Percentiles rank a stretch among this genome's conserved stretches.
These are phyloP conservation scores for Cotoneaster glaucophyllus DNA, from an alignment of 306 rosid genomes.

Conservation along the genomic window DNA sequence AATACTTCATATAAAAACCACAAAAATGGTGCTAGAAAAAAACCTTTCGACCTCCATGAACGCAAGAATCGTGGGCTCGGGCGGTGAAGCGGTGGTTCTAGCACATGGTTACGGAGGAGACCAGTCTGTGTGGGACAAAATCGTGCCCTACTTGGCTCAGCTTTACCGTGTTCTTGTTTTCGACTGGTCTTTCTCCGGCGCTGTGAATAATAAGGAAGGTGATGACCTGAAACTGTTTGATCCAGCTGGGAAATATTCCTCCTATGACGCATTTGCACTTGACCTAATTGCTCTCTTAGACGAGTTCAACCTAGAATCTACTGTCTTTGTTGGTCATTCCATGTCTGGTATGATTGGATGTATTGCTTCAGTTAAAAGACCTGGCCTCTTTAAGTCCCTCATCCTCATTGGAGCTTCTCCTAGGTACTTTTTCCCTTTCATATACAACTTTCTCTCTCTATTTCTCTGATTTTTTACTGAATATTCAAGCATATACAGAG, in stretches of 20 bases:
- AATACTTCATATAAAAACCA: constrained; percentile 12
- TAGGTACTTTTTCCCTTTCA: constrained; percentile 26
- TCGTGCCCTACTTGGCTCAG: constrained; percentile 42
- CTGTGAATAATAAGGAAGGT: constrained; percentile 22
- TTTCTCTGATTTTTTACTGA: neutral
- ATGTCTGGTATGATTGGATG: constrained; percentile 95
- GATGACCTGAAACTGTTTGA: constrained; percentile 28
- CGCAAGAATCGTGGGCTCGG: constrained; percentile 34
- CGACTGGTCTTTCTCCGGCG: constrained; percentile 80
- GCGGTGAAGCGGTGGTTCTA: constrained; percentile 52
- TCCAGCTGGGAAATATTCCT: constrained; percentile 39
- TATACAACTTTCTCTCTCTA: neutral
- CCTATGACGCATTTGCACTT: constrained; percentile 53
- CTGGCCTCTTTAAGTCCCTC: constrained; percentile 63
- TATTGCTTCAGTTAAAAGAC: constrained; percentile 72
- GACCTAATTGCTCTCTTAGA: constrained; percentile 51
- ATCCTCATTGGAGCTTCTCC: constrained; percentile 84
- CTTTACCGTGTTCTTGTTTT: constrained; percentile 42
- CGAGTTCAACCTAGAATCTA: constrained; percentile 41
- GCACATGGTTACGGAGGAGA: constrained; percentile 86
- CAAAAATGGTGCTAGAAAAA: constrained; percentile 23
- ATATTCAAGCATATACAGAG: too few species aligned
- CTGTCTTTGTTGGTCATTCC: constrained; percentile 73
- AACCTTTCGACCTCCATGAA: constrained; percentile 38
- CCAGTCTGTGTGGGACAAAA: constrained; percentile 80